These are phyloP conservation scores for Bolboschoenoplectus hybrid DNA, from an alignment of 202 grass and related monocot species.

Conservation along the genomic window DNA sequence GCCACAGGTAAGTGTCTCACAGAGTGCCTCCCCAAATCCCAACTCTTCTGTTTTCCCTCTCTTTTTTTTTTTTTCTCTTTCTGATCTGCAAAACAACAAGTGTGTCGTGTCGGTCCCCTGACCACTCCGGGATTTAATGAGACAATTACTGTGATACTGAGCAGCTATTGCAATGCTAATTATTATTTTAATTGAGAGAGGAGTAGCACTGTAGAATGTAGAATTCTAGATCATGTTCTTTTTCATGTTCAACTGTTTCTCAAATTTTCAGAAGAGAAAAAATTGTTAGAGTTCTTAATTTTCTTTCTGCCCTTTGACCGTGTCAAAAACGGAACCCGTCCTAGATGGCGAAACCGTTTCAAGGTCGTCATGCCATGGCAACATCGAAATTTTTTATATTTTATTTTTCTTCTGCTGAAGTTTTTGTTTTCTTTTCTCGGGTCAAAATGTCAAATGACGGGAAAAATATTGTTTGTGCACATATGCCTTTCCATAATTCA, in stretches of 20 bases:
- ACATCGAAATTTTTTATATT: neutral
- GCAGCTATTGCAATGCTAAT: neutral
- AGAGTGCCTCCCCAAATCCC: neutral
- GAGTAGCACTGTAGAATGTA: neutral
- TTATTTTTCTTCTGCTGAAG: neutral
- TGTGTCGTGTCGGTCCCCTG: slow-evolving; percentile 22
- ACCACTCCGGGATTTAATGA: slow-evolving; percentile 25
- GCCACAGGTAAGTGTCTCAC: neutral
- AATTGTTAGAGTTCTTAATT: neutral
- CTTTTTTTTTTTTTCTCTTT: neutral
- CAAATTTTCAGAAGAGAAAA: slow-evolving; percentile 8
- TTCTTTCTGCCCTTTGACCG: neutral
- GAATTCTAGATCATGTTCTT: neutral
- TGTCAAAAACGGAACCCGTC: neutral
- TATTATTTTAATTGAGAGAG: neutral
- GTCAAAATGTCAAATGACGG: neutral
- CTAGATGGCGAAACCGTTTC: neutral
- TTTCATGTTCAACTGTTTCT: neutral
- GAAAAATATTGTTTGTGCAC: neutral
- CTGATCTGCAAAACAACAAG: neutral
- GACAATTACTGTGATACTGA: slow-evolving; percentile 1
- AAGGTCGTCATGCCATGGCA: neutral
- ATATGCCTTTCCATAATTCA: neutral
- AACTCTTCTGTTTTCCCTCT: neutral
- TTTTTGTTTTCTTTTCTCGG: neutral